Evolutionary conservation across 140 eudicot species (phyloP).

Genomic region (Stevia rebaudiana): DNA sequence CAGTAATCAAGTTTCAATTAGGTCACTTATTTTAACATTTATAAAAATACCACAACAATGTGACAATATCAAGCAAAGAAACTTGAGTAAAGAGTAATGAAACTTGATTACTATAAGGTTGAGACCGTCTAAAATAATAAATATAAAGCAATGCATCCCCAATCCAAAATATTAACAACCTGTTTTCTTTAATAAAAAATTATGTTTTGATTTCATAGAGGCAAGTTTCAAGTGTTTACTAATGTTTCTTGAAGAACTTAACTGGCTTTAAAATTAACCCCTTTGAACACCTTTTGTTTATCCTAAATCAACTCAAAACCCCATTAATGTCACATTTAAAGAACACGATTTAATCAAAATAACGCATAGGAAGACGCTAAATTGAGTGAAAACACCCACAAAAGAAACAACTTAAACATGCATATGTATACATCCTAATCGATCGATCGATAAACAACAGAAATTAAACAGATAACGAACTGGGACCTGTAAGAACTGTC

Average conservation of each 20-base stretch:
- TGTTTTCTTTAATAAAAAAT: background rate
- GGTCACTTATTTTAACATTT: too few species aligned
- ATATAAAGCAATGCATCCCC: too few species aligned
- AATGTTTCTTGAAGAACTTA: background rate
- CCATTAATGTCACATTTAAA: background rate
- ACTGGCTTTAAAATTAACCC: background rate
- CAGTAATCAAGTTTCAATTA: too few species aligned
- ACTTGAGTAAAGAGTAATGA: too few species aligned
- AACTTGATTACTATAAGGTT: too few species aligned
- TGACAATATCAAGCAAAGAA: too few species aligned
- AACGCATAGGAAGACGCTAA: background rate
- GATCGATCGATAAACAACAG: background rate
- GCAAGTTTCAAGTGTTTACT: background rate
- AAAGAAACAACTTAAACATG: background rate
- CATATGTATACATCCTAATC: background rate
- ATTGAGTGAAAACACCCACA: background rate
- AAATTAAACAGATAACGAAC: conserved; percentile 8
- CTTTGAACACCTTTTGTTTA: too few species aligned
- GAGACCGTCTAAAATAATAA: too few species aligned
- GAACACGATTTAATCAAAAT: background rate
- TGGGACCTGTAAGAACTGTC: conserved; percentile 75
- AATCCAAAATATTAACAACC: background rate
- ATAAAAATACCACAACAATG: too few species aligned
- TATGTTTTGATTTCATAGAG: background rate
- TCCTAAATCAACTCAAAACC: background rate